Evolutionary conservation across 768 basidiomycete species (phyloP).

Genomic region (Tricholoma matsutake): DNA sequence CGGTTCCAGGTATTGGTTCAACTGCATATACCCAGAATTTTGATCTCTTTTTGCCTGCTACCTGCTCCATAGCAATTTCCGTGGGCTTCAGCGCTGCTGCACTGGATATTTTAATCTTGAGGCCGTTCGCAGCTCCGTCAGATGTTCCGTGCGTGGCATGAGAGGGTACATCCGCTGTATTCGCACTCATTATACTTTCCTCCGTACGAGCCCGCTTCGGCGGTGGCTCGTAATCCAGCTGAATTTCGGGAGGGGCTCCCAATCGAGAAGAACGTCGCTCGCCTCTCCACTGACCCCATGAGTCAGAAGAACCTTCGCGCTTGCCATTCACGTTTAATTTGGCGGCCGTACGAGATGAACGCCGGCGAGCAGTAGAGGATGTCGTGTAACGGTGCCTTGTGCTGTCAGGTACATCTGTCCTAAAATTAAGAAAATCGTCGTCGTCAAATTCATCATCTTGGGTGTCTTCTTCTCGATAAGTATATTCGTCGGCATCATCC

Average conservation of each 20-base stretch:
- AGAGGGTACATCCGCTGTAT: conserved; percentile 42
- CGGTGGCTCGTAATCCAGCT: conserved; percentile 46
- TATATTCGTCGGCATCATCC: conserved; percentile 69
- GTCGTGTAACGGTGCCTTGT: conserved; percentile 34
- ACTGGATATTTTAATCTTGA: conserved; percentile 51
- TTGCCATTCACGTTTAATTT: conserved; percentile 50
- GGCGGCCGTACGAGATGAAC: conserved; percentile 50
- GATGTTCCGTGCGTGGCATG: conserved; percentile 27
- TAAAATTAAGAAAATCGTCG: conserved; percentile 46
- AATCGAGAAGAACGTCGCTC: conserved; percentile 71
- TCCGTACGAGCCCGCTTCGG: conserved; percentile 76
- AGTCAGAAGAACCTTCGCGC: conserved; percentile 50
- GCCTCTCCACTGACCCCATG: conserved; percentile 63
- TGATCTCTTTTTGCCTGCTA: conserved; percentile 80
- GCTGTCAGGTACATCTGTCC: conserved; percentile 40
- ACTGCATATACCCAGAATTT: conserved; percentile 90
- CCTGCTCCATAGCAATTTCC: conserved; percentile 71
- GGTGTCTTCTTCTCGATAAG: conserved; percentile 60
- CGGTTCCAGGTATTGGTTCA: conserved; percentile 54
- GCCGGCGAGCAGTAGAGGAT: conserved; percentile 37
- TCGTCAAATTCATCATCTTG: conserved; percentile 62
- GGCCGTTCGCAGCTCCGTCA: conserved; percentile 28
- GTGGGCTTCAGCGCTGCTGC: conserved; percentile 68
- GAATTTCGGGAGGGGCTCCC: conserved; percentile 51
- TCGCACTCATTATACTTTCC: conserved; percentile 63